A percentile compares a stretch with the other conserved stretches of the same genome.
Conservation (phyloP, 805 yeast genomes). For the Ascoidea rubescens region DNA sequence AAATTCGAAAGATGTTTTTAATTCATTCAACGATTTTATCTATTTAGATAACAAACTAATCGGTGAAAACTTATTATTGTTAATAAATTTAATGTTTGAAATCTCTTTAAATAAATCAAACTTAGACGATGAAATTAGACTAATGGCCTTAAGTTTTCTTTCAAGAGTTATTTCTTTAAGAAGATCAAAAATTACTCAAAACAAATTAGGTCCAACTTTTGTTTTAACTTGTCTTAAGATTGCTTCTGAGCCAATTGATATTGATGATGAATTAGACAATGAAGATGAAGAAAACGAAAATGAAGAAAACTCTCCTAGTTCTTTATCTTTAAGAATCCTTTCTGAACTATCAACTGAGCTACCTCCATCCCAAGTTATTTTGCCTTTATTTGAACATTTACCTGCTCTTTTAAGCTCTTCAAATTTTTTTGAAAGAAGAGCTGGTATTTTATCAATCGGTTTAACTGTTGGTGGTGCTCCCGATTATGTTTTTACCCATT, state of each 20-base stretch:
- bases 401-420: slow-evolving; percentile 42
- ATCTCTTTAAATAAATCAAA: slow-evolving; percentile 45
- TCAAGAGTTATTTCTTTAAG: slow-evolving; percentile 68
- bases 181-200: slow-evolving; percentile 64
- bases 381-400: slow-evolving; percentile 58
- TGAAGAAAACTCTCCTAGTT: slow-evolving; percentile 72
- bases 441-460: slow-evolving; percentile 70
- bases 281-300: slow-evolving; percentile 88
- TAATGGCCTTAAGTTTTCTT: slow-evolving; percentile 72
- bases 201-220: slow-evolving; percentile 74
- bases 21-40: slow-evolving; percentile 69
- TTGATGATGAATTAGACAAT: slow-evolving; percentile 55
- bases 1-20: slow-evolving; percentile 62
- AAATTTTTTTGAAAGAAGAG: slow-evolving; percentile 75
- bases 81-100: slow-evolving; percentile 63
- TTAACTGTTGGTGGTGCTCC: slow-evolving; percentile 89
- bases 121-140: slow-evolving; percentile 71
- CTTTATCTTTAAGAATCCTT: slow-evolving; percentile 68
- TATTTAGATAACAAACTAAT: slow-evolving; percentile 64
- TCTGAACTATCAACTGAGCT: slow-evolving; percentile 68
- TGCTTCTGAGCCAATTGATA: slow-evolving; percentile 73
- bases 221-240: slow-evolving; percentile 61
- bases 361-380: slow-evolving; percentile 87
- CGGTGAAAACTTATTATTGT: slow-evolving; percentile 57
- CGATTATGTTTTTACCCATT: slow-evolving; percentile 69